A percentile compares a stretch with the other conserved stretches of the same genome.
Evolutionary conservation across 345 rosid genomes (phyloP).

Genomic region (Erysimum cheiranthoides): DNA sequence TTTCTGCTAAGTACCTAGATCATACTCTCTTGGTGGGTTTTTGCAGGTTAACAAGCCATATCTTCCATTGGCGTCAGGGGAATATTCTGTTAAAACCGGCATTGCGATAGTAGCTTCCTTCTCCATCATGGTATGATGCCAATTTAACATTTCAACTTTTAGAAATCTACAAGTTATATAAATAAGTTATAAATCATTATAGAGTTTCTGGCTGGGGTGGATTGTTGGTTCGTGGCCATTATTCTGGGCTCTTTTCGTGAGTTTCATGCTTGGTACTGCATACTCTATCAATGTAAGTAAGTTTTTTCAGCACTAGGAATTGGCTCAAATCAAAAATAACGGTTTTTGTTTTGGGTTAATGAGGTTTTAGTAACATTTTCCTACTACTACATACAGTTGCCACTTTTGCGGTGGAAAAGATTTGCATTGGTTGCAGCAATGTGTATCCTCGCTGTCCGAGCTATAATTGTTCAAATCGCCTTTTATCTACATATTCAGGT

Average conservation of each 20-base stretch:
- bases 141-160: not conserved
- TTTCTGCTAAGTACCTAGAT: not conserved
- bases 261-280: conserved; percentile 93
- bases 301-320: not conserved
- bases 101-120: conserved; percentile 63
- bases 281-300: conserved; percentile 89
- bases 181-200: not conserved
- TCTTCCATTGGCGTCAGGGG: conserved; percentile 98
- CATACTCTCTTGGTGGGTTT: not conserved
- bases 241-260: conserved; percentile 91
- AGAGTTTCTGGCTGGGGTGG: conserved; percentile 97
- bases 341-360: not conserved
- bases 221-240: conserved; percentile 93
- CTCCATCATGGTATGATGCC: conserved; percentile 70
- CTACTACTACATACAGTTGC: conserved; percentile 61
- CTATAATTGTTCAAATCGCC: conserved; percentile 90
- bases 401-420: conserved; percentile 91
- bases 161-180: not conserved
- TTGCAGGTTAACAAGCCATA: conserved; percentile 93
- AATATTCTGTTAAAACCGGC: conserved; percentile 72
- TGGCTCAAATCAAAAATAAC: not conserved
- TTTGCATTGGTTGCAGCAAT: conserved; percentile 92
- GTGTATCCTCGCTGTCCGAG: conserved; percentile 95
- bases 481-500: conserved; percentile 96
- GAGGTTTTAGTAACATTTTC: conserved; percentile 3